Evolutionary conservation across 345 rosid species (phyloP).

Genomic region (Sisymbrium irio): DNA sequence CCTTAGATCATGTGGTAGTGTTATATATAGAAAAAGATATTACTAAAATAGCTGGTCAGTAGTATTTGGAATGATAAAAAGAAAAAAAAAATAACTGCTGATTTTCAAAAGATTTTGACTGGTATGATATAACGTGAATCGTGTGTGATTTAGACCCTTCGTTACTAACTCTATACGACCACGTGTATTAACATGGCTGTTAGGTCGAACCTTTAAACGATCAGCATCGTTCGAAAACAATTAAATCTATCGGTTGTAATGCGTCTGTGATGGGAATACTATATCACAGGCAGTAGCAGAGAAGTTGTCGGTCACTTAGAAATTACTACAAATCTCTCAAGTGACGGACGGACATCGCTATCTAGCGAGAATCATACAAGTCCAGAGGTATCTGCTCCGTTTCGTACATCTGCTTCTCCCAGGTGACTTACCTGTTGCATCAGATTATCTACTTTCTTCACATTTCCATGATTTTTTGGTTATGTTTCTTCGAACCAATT

Average conservation of each 20-base stretch:
- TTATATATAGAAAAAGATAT: too few relatives aligned
- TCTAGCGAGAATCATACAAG: background rate
- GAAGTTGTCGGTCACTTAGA: conserved; percentile 1
- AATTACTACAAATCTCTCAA: background rate
- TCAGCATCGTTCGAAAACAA: background rate
- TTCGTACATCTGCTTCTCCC: background rate
- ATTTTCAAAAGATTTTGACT: background rate
- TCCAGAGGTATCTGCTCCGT: background rate
- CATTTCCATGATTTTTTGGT: background rate
- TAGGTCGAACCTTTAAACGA: background rate
- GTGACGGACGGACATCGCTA: background rate
- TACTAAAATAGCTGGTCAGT: too few relatives aligned
- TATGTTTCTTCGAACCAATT: background rate
- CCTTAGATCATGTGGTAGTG: too few relatives aligned
- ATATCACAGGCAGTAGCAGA: conserved; percentile 23
- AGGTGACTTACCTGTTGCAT: conserved; percentile 1
- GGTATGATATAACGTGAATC: background rate
- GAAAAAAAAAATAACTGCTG: background rate
- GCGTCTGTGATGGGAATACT: conserved; percentile 8
- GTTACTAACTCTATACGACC: background rate
- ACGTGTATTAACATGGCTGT: background rate
- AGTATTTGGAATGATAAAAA: too few relatives aligned
- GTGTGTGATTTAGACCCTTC: background rate
- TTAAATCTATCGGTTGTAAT: background rate
- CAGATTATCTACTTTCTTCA: background rate